Base-by-base conservation (phyloP, 345 rosid species). In the Populus nigra region DNA sequence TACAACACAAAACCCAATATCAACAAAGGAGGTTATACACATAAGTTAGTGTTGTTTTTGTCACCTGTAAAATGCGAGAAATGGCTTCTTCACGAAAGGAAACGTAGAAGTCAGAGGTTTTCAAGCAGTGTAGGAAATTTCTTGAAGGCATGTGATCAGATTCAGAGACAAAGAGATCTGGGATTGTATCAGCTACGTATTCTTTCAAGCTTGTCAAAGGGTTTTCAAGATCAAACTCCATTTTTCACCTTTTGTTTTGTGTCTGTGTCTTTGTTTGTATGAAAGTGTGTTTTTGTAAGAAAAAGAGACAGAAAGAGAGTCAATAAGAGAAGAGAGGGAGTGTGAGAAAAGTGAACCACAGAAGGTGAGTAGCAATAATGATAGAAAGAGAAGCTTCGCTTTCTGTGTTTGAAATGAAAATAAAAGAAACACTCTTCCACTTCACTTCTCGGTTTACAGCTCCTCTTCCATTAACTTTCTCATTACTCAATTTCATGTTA, bases 141-240 rank as follows among this genome's bases (percentile, higher is more conserved):
- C 33, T 62, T 5, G 83, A 79, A 22, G 89, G 88, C 86, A 86
- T 82, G 69, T 88, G 88, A 72, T 82, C 84, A 63, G 87, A 78
- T 74, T 88, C 89, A 39, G 83, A 72, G 55, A 82, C 79, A 79
- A 88, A 85, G 6, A 88, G 87, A 71, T 73, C 41, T 39, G 76
- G 47, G 36, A 80, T 74, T 13, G 69, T 22, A 61, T 78, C 86
- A 39, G 63, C 61, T 33, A 65, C 66, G 4, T 71, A 55, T 41
- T 85, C 79, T 38, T 74, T 27, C 27, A 74, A 76, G 83, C 76
- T 78, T 18, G 88, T 85, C 3, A 83, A 80, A 25, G 88, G 86
- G 70, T 86, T 84, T 76, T 88, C 89, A 73, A 86, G 87, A 82
- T 86, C 88, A 47, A 86, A 83, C 55, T 79, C 85, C 86, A 81